Evolutionary conservation across 768 basidiomycete genomes (phyloP).

Genomic region (Tremella yokohamensis): DNA sequence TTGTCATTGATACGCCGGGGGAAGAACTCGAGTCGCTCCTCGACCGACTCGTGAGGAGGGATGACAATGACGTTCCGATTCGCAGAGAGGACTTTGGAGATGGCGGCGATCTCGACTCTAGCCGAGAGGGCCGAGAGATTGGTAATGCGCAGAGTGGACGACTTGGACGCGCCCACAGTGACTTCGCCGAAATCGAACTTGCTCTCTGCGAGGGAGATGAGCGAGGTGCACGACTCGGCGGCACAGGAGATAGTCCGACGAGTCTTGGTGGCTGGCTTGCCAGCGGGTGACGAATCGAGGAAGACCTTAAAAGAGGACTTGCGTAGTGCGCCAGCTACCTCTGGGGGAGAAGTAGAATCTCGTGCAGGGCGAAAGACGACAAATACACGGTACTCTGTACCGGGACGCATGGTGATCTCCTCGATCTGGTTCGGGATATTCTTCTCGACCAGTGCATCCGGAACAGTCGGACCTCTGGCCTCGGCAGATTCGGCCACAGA

Average conservation of each 20-base stretch:
- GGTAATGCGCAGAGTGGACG: slow-evolving; percentile 28
- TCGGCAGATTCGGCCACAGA: slow-evolving; percentile 4
- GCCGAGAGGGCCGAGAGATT: slow-evolving; percentile 43
- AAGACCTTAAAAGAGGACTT: slow-evolving; percentile 39
- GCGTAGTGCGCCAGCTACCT: slow-evolving; percentile 32
- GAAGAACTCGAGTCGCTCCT: slow-evolving; percentile 47
- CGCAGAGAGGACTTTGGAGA: slow-evolving; percentile 46
- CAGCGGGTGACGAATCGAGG: slow-evolving; percentile 14
- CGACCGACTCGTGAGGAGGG: slow-evolving; percentile 36
- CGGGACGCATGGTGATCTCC: slow-evolving; percentile 45
- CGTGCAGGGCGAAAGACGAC: slow-evolving; percentile 35
- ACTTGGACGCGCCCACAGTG: slow-evolving; percentile 41
- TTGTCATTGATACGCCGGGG: slow-evolving; percentile 49
- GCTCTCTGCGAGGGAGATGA: slow-evolving; percentile 34
- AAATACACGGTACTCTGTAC: slow-evolving; percentile 45
- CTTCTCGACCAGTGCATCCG: slow-evolving; percentile 14
- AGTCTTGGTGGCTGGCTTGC: slow-evolving; percentile 2
- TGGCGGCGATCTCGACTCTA: slow-evolving; percentile 46
- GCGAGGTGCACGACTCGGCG: slow-evolving; percentile 41
- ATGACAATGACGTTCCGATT: slow-evolving; percentile 46
- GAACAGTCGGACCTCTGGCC: slow-evolving; percentile 3
- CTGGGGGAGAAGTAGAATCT: slow-evolving; percentile 22
- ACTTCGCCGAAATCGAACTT: slow-evolving; percentile 47
- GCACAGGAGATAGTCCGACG: slow-evolving; percentile 34
- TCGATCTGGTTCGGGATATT: slow-evolving; percentile 44